Evolutionary conservation across 495 filamentous ascomycete species (phyloP).

Genomic region (Aspergillus ellipticus): DNA sequence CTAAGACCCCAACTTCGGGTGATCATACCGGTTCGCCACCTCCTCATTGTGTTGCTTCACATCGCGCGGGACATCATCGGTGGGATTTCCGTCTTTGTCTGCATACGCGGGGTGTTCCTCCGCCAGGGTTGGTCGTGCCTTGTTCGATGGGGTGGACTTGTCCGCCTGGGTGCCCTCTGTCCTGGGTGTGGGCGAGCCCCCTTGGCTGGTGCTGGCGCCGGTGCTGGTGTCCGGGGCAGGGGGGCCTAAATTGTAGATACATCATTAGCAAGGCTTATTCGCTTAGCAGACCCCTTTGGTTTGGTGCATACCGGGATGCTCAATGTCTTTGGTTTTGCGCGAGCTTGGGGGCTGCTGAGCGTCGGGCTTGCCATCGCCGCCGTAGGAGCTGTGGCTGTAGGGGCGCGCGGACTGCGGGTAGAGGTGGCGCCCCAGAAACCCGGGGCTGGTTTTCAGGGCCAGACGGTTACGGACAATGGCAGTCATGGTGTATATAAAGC

Average conservation of each 20-base stretch:
- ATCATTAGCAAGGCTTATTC: too few species aligned
- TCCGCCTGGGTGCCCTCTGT: neutral
- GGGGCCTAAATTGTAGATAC: too few species aligned
- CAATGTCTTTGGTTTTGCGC: slow-evolving; percentile 15
- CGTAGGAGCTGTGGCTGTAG: slow-evolving; percentile 23
- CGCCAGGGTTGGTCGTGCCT: slow-evolving; percentile 34
- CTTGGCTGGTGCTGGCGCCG: neutral
- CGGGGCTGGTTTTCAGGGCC: neutral
- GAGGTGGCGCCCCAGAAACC: neutral
- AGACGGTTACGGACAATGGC: neutral
- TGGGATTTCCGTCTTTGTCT: slow-evolving; percentile 26
- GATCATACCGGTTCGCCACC: slow-evolving; percentile 33
- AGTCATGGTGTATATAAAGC: neutral
- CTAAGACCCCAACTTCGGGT: slow-evolving; percentile 5
- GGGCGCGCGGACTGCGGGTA: slow-evolving; percentile 1
- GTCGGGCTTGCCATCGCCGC: slow-evolving; percentile 14
- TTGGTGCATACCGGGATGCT: slow-evolving; percentile 26
- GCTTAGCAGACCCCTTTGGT: too few species aligned
- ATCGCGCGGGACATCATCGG: slow-evolving; percentile 32
- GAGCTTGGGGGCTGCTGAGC: slow-evolving; percentile 8
- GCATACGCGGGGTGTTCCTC: slow-evolving; percentile 29
- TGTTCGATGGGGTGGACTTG: slow-evolving; percentile 35
- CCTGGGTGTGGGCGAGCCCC: neutral
- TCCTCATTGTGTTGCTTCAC: slow-evolving; percentile 40
- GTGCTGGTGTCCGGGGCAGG: slow-evolving; percentile 1